A percentile compares a stretch with the other conserved stretches of the same genome.
phyloP scores from a whole-genome alignment of 768 basidiomycete species.

The Gautieria morchelliformis region DNA sequence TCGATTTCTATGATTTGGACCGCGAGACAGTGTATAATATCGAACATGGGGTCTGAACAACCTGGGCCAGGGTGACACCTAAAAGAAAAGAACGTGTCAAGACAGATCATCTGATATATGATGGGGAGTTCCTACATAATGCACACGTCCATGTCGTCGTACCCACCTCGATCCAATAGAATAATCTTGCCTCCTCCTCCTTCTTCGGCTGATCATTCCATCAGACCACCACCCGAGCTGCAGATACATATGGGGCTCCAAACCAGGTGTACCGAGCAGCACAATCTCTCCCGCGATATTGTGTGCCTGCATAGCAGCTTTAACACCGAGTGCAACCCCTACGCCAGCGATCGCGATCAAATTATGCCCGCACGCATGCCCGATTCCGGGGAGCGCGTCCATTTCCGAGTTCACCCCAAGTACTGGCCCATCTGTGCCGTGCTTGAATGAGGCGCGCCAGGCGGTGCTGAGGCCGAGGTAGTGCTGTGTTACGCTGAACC shows the following conservation, averaged over 20 bases:
- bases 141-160: constrained; percentile 69
- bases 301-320: constrained; percentile 49
- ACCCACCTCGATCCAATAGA: constrained; percentile 62
- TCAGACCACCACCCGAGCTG: not conserved
- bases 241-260: not conserved
- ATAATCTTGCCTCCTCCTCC: constrained; percentile 65
- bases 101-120: not conserved
- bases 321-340: constrained; percentile 61
- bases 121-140: constrained; percentile 42
- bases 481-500: constrained; percentile 53
- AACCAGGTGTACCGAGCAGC: constrained; percentile 72
- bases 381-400: constrained; percentile 42
- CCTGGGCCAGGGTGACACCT: constrained; percentile 84
- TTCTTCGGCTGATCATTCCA: constrained; percentile 52
- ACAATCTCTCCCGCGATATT: constrained; percentile 60
- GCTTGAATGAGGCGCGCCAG: constrained; percentile 60
- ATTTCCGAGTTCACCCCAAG: constrained; percentile 81
- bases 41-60: constrained; percentile 52
- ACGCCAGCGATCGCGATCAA: constrained; percentile 71
- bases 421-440: constrained; percentile 56
- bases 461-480: constrained; percentile 56
- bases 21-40: constrained; percentile 53
- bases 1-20: constrained; percentile 53
- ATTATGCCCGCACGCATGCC: constrained; percentile 60
- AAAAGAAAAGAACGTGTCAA: not conserved